These are phyloP conservation scores for Heracleum sosnowskyi DNA, from an alignment of 129 eudicot species.

Conservation along the genomic window DNA sequence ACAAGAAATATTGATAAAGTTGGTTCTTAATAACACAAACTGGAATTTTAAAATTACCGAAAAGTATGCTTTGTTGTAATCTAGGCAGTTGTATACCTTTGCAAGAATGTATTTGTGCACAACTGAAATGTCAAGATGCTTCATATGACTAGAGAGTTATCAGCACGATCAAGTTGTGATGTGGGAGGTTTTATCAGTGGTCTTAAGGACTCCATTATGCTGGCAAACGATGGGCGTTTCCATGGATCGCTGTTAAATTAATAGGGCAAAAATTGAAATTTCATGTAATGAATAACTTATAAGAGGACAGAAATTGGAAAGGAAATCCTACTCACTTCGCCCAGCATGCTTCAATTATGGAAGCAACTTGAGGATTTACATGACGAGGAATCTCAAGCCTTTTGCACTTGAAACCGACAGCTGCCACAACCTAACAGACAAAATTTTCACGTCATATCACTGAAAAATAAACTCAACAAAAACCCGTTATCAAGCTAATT, in stretches of 20 bases:
- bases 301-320: background rate
- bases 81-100: slow-evolving; percentile 11
- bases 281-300: background rate
- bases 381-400: slow-evolving; percentile 72
- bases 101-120: slow-evolving; percentile 15
- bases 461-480: background rate
- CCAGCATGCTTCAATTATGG: slow-evolving; percentile 89
- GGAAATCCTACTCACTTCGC: slow-evolving; percentile 51
- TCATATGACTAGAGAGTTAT: slow-evolving; percentile 24
- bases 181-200: slow-evolving; percentile 45
- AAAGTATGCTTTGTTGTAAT: slow-evolving; percentile 22
- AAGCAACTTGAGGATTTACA: slow-evolving; percentile 65
- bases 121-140: slow-evolving; percentile 19
- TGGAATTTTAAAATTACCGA: background rate
- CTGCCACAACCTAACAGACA: slow-evolving; percentile 62
- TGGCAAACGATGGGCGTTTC: slow-evolving; percentile 77
- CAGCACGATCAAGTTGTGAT: slow-evolving; percentile 35
- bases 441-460: background rate
- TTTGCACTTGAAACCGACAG: slow-evolving; percentile 64
- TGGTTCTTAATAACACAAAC: background rate
- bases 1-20: background rate
- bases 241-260: slow-evolving; percentile 58
- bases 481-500: background rate
- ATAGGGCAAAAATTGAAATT: background rate
- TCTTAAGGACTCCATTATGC: slow-evolving; percentile 66